phyloP scores from a whole-genome alignment of 2,329 filamentous ascomycete species.

The Phaeoacremonium minimum region DNA sequence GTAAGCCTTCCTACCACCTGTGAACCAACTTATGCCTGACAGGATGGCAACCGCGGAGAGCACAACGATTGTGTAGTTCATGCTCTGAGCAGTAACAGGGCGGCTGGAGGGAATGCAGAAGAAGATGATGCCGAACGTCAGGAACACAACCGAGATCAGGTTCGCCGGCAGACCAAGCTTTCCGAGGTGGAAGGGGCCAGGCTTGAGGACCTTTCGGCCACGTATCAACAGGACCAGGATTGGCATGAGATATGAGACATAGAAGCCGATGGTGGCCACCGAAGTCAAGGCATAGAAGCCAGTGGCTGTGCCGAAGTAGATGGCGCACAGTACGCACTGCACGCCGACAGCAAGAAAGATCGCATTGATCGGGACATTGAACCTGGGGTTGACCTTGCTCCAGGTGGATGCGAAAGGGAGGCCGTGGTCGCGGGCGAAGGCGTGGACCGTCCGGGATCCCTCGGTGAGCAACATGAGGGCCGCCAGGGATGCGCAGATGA shows the following conservation, averaged over 20 bases:
- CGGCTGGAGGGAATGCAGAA: slow-evolving; percentile 8
- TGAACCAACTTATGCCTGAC: too few species aligned
- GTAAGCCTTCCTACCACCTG: too few species aligned
- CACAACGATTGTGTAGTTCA: slow-evolving; percentile 13
- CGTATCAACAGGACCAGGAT: slow-evolving; percentile 8
- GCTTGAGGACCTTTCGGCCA: slow-evolving; percentile 5
- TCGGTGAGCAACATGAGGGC: slow-evolving; percentile 21
- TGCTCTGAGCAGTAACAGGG: slow-evolving; percentile 5
- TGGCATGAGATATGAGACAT: slow-evolving; percentile 12
- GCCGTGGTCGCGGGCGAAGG: slow-evolving; percentile 28
- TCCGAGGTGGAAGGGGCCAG: slow-evolving; percentile 9
- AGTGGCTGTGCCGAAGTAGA: slow-evolving; percentile 7
- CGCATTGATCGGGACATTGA: slow-evolving; percentile 12
- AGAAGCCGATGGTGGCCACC: slow-evolving; percentile 8
- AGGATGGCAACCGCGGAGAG: slow-evolving; percentile 6
- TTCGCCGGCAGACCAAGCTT: slow-evolving; percentile 9
- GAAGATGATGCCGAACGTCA: slow-evolving; percentile 9
- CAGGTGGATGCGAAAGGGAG: slow-evolving; percentile 24
- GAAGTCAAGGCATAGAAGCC: slow-evolving; percentile 13
- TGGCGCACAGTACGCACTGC: slow-evolving; percentile 5
- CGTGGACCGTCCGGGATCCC: slow-evolving; percentile 22
- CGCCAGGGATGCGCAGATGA: too few species aligned
- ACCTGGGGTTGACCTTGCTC: slow-evolving; percentile 10
- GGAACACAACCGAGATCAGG: slow-evolving; percentile 7
- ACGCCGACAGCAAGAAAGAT: slow-evolving; percentile 7